phyloP scores from a whole-genome alignment of 768 basidiomycete genomes.

The Mycena rosella region DNA sequence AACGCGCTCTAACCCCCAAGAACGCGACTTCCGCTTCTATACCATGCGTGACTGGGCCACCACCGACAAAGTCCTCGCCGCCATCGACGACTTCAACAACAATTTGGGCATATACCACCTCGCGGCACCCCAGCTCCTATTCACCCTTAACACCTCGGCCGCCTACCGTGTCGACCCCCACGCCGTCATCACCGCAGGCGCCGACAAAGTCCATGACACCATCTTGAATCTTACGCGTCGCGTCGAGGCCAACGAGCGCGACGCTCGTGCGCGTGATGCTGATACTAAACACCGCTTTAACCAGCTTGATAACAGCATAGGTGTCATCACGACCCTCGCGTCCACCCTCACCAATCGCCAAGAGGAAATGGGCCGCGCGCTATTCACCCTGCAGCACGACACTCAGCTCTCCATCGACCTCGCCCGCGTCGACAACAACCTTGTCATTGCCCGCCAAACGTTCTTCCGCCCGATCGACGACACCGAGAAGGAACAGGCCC shows the following conservation, averaged over 20 bases:
- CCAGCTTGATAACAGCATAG: neutral
- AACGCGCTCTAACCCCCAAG: neutral
- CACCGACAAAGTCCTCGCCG: neutral
- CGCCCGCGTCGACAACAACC: neutral
- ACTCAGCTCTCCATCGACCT: neutral
- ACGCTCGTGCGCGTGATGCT: neutral
- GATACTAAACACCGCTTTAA: neutral
- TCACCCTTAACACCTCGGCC: neutral
- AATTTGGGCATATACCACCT: neutral
- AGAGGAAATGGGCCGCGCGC: neutral
- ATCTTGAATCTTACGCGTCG: slow-evolving; percentile 2
- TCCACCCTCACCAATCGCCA: neutral
- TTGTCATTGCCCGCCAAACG: neutral
- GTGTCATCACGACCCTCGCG: neutral
- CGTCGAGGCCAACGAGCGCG: neutral
- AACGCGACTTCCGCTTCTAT: neutral
- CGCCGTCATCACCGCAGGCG: neutral
- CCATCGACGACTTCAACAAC: neutral
- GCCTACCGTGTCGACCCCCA: neutral
- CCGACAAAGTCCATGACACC: neutral
- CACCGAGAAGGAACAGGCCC: neutral
- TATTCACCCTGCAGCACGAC: neutral
- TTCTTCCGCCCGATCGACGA: neutral
- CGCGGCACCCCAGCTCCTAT: neutral
- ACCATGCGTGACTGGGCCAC: neutral